These are phyloP conservation scores for Pachysandra terminalis DNA, from an alignment of 164 flowering plant species.

Conservation along the genomic window DNA sequence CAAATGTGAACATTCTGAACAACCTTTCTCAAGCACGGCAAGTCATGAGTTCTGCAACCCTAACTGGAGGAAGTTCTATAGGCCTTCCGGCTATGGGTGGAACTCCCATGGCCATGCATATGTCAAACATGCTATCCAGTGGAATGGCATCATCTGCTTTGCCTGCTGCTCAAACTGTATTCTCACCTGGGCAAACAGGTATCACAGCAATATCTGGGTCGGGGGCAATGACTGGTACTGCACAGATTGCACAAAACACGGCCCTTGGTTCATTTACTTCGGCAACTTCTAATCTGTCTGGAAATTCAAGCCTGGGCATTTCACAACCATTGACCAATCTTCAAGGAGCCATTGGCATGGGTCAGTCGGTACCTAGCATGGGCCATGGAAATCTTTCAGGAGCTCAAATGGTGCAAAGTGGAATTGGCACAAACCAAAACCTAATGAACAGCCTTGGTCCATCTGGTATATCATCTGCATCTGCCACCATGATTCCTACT, in stretches of 20 bases:
- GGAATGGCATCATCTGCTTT: constrained; percentile 72
- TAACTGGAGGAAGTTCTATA: constrained; percentile 61
- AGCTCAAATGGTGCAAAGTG: constrained; percentile 65
- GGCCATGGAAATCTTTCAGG: constrained; percentile 69
- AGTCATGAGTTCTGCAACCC: constrained; percentile 59
- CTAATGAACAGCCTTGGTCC: constrained; percentile 53
- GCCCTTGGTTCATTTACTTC: constrained; percentile 52
- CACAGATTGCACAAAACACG: constrained; percentile 55
- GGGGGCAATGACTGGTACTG: constrained; percentile 48
- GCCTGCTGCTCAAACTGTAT: constrained; percentile 57
- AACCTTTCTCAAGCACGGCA: constrained; percentile 80
- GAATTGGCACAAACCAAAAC: constrained; percentile 62
- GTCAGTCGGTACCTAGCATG: constrained; percentile 56
- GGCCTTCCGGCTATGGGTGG: constrained; percentile 69
- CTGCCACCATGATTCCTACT: constrained; percentile 83
- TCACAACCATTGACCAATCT: constrained; percentile 62
- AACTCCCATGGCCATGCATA: constrained; percentile 71
- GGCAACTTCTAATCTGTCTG: constrained; percentile 53
- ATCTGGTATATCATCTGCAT: constrained; percentile 53
- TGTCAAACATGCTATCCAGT: constrained; percentile 90
- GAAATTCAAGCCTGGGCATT: constrained; percentile 54
- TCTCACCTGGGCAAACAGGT: constrained; percentile 63
- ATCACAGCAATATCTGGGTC: constrained; percentile 51
- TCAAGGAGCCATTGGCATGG: constrained; percentile 62
- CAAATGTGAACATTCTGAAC: constrained; percentile 81